Conservation (phyloP, 1,284 basidiomycete species). For the Boletus smithii region DNA sequence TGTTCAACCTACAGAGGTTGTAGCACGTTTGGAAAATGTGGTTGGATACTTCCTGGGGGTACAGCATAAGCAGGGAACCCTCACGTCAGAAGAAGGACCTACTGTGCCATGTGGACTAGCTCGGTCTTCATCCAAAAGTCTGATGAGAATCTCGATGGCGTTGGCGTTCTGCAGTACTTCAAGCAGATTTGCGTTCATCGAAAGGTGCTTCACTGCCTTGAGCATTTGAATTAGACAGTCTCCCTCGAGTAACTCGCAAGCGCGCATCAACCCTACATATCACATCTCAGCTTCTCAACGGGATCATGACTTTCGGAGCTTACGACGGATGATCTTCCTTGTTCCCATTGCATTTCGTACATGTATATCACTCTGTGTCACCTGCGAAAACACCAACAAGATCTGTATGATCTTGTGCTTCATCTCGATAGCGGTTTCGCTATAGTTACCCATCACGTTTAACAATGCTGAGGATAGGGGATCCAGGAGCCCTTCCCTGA, state of each 20-base stretch:
- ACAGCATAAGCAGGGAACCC: slow-evolving; percentile 1
- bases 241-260: slow-evolving; percentile 79
- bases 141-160: slow-evolving; percentile 86
- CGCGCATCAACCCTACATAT: slow-evolving; percentile 70
- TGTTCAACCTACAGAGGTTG: slow-evolving; percentile 92
- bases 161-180: slow-evolving; percentile 96
- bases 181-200: slow-evolving; percentile 86
- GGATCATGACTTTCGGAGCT: slow-evolving; percentile 34
- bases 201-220: slow-evolving; percentile 94
- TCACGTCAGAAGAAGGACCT: slow-evolving; percentile 30
- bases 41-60: slow-evolving; percentile 81
- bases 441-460: slow-evolving; percentile 78
- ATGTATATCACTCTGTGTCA: slow-evolving; percentile 90
- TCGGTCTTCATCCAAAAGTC: slow-evolving; percentile 79
- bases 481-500: slow-evolving; percentile 90
- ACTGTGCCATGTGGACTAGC: slow-evolving; percentile 81
- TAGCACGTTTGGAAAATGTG: slow-evolving; percentile 94
- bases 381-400: slow-evolving; percentile 90
- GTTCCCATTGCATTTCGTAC: slow-evolving; percentile 90
- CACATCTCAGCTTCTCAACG: slow-evolving; percentile 9
- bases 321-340: slow-evolving; percentile 84
- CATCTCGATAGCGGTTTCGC: slow-evolving; percentile 66
- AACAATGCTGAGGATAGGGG: slow-evolving; percentile 88
- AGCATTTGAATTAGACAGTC: slow-evolving; percentile 86
- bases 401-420: slow-evolving; percentile 90